Evolutionary conservation across 345 rosid genomes (phyloP).

Genomic region (Rhodomyrtus tomentosa): DNA sequence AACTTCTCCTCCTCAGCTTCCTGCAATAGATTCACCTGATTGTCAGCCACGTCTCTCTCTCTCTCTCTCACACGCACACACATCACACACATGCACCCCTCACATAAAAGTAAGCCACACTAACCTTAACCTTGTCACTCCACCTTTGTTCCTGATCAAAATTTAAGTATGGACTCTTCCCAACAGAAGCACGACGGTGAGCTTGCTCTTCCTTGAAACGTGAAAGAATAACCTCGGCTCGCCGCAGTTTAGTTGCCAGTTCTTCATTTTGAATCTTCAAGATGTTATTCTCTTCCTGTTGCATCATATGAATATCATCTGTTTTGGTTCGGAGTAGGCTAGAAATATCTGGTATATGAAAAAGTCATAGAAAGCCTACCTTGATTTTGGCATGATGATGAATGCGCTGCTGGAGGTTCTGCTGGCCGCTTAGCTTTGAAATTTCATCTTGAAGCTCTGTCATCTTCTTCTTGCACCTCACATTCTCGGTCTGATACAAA

Average conservation of each 20-base stretch:
- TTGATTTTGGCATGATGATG: conserved; percentile 90
- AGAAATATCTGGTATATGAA: background rate
- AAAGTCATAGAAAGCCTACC: conserved; percentile 32
- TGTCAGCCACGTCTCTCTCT: background rate
- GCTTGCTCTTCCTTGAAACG: conserved; percentile 80
- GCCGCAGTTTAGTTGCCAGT: conserved; percentile 45
- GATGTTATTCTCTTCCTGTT: conserved; percentile 82
- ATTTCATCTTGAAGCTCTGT: conserved; percentile 77
- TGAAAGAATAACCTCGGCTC: conserved; percentile 39
- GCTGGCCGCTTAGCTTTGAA: conserved; percentile 70
- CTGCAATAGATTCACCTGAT: conserved; percentile 15
- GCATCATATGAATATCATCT: background rate
- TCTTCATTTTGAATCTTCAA: conserved; percentile 73
- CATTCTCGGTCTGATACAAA: conserved; percentile 45
- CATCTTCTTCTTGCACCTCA: conserved; percentile 45
- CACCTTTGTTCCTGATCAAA: conserved; percentile 47
- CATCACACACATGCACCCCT: background rate
- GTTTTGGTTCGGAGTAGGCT: background rate
- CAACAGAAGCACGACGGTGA: conserved; percentile 50
- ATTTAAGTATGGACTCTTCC: conserved; percentile 33
- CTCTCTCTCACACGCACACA: background rate
- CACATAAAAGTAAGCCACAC: background rate
- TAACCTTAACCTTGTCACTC: conserved; percentile 47
- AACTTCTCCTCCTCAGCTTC: conserved; percentile 61
- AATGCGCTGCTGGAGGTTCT: conserved; percentile 79